A percentile compares a stretch with the other conserved stretches of the same genome.
phyloP scores from a whole-genome alignment of 768 basidiomycete species.

The Mycena alexandri region DNA sequence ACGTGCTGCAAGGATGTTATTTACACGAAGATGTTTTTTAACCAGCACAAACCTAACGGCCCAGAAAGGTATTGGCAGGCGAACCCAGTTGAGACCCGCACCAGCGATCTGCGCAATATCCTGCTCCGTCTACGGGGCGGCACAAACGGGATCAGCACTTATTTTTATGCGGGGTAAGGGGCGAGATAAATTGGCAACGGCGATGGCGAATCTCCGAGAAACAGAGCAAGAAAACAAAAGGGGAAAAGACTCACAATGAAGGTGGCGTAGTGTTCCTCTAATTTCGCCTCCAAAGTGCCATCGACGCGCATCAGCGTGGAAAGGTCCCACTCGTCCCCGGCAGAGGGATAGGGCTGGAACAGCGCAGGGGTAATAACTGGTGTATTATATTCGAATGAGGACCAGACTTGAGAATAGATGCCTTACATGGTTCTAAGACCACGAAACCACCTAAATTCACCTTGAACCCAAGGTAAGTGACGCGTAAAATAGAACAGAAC shows the following conservation, averaged over 20 bases:
- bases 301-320: constrained; percentile 74
- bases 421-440: constrained; percentile 71
- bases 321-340: constrained; percentile 83
- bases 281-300: constrained; percentile 61
- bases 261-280: constrained; percentile 86
- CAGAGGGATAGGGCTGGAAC: constrained; percentile 73
- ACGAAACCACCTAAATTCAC: too few species aligned
- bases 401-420: too few species aligned
- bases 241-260: constrained; percentile 73
- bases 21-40: too few species aligned
- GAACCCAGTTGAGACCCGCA: constrained; percentile 90
- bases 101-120: constrained; percentile 92
- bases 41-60: constrained; percentile 66
- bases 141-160: constrained; percentile 4
- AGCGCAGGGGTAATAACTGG: constrained; percentile 71
- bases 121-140: constrained; percentile 81
- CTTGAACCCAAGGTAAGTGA: too few species aligned
- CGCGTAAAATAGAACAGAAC: too few species aligned
- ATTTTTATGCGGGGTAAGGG: not conserved
- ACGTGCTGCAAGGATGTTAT: constrained; percentile 39
- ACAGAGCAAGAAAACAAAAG: too few species aligned
- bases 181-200: too few species aligned
- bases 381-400: not conserved
- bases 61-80: constrained; percentile 90
- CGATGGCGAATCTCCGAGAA: too few species aligned